Percentiles rank a stretch among this genome's conserved stretches.
Conservation (phyloP, 2,329 filamentous ascomycete species). For the Phialophora macrospora region DNA sequence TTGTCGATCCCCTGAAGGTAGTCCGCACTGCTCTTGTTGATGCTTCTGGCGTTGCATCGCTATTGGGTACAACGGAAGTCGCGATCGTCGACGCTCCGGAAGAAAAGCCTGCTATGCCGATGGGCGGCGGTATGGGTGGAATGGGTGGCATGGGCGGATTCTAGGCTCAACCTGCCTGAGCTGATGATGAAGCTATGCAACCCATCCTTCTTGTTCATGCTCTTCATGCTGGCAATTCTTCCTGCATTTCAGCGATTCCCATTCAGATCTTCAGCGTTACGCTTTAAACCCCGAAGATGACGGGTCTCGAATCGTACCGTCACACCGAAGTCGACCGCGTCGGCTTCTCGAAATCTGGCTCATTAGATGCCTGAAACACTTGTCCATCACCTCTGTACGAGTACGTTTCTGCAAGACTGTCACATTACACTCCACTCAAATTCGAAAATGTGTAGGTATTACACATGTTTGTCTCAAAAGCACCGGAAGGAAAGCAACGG, state of each 20-base stretch:
- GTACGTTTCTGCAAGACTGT: conserved; percentile 19
- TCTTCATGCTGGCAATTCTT: conserved; percentile 26
- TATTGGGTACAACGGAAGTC: conserved; percentile 97
- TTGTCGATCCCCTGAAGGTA: conserved; percentile 99
- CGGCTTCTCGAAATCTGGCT: background rate
- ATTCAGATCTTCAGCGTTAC: conserved; percentile 23
- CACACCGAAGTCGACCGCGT: background rate
- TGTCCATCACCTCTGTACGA: conserved; percentile 18
- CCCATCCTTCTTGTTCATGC: conserved; percentile 5
- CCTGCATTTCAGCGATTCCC: conserved; percentile 34
- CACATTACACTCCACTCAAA: conserved; percentile 34
- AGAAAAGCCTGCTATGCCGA: conserved; percentile 73
- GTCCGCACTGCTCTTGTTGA: conserved; percentile 95
- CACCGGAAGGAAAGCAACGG: background rate
- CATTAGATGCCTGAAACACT: background rate
- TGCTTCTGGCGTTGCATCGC: conserved; percentile 91
- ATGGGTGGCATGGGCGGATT: conserved; percentile 36
- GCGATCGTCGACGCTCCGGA: conserved; percentile 95
- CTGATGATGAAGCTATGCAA: conserved; percentile 5
- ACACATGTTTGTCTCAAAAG: conserved; percentile 10
- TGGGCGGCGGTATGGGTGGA: conserved; percentile 62
- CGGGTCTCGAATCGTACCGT: background rate
- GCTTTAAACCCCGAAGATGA: background rate
- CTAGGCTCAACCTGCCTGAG: conserved; percentile 19
- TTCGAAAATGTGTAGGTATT: conserved; percentile 22